Conservation (phyloP, 495 filamentous ascomycete genomes). For the Bathelium albidoporum region DNA sequence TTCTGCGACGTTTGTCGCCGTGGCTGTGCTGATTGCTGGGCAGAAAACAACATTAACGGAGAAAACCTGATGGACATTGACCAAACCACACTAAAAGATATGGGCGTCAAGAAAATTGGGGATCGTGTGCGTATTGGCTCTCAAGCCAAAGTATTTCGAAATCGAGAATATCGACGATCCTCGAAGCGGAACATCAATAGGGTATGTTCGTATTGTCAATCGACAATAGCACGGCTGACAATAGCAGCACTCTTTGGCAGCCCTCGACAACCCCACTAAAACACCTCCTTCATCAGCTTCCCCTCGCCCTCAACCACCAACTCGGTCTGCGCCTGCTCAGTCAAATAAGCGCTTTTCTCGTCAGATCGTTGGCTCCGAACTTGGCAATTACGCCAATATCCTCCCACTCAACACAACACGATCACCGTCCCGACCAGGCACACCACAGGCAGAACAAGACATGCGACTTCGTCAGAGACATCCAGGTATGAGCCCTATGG, state of each 20-base stretch:
- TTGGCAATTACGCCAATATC: conserved; percentile 26
- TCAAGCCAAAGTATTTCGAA: conserved; percentile 81
- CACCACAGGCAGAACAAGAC: conserved; percentile 54
- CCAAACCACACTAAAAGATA: conserved; percentile 89
- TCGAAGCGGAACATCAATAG: conserved; percentile 66
- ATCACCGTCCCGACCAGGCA: conserved; percentile 56
- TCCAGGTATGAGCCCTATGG: conserved; percentile 37
- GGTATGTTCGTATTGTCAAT: conserved; percentile 41
- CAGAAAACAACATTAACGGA: conserved; percentile 89
- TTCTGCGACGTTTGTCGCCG: conserved; percentile 5
- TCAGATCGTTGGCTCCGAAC: conserved; percentile 32
- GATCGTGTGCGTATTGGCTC: conserved; percentile 91
- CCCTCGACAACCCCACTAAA: conserved; percentile 49
- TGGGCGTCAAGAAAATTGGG: conserved; percentile 96
- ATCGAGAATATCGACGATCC: conserved; percentile 69
- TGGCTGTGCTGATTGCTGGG: conserved; percentile 7
- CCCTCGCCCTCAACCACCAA: conserved; percentile 48
- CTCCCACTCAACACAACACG: conserved; percentile 38
- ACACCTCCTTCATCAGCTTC: conserved; percentile 58
- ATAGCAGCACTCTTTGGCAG: conserved; percentile 58
- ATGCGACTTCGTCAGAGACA: conserved; percentile 6
- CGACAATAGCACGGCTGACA: conserved; percentile 19
- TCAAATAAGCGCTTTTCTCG: conserved; percentile 68
- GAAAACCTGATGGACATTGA: conserved; percentile 95
- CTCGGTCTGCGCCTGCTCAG: conserved; percentile 39